Base-by-base conservation (phyloP, 2,329 filamentous ascomycete genomes). In the Trichoderma atroviride region DNA sequence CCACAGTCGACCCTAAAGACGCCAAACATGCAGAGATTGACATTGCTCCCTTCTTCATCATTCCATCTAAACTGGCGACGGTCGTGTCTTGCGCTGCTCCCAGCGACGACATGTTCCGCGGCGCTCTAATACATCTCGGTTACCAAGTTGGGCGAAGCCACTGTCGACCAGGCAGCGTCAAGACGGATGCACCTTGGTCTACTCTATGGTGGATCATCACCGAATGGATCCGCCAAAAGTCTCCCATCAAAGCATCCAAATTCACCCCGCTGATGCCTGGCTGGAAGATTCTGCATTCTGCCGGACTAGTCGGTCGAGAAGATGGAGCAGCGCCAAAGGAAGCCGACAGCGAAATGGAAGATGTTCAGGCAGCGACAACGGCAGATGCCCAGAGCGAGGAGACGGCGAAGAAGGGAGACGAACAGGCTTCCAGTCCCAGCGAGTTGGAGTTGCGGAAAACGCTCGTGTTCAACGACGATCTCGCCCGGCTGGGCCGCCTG, bases 191-290 rank as follows among this genome's bases (percentile, higher is more conserved):
- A 16, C 92, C 94, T 0, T 99, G 94, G 94, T 84, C 84, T 5
- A 89, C 93, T 0, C 87, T 99, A 59, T 98, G 96, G 94, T 92
- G 96, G 77, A 84, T 98, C 33, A 96, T 98, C 88, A 87, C 92
- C 31, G 94, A 97, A 80, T 99, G 94, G 93, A 88, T 92, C 16
- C 87, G 91, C 29, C 93, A 97, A 77, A 92, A 91, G 75, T 85
- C 88, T 0, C 94, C 94, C 0, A 85, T 97, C 69, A 96, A 92
- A 77, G 87, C 90, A 43, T 87, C 87, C 1, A 88, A 88, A 24
- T 84, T 97, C 68, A 91, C 88, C 74, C 85, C 89, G 52, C 86
- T 86, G n/a, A 92, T 86, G 63, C 83, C 93, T 0, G 93, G 92
- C 1, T 92, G 88, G 76, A 88, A 83, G 61, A 89, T 98, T 55